Evolutionary conservation across 495 filamentous ascomycete species (phyloP).

Genomic region (Halenospora varia): DNA sequence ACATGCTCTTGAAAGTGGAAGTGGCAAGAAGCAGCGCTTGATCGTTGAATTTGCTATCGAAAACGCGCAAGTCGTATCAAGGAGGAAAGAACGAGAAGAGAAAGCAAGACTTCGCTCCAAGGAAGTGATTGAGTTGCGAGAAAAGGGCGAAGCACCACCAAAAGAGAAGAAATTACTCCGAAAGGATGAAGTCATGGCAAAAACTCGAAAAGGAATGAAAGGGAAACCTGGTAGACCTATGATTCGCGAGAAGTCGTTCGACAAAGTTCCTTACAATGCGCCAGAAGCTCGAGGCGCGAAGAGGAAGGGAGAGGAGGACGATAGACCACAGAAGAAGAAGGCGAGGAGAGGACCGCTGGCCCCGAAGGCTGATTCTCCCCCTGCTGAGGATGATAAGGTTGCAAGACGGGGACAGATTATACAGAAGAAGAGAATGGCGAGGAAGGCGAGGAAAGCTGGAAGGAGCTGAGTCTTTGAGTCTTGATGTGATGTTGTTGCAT

Average conservation of each 20-base stretch:
- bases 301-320: neutral
- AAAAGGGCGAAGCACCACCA: slow-evolving; percentile 39
- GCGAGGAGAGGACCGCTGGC: neutral
- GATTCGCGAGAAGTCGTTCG: slow-evolving; percentile 22
- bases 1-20: slow-evolving; percentile 52
- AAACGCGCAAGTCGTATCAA: slow-evolving; percentile 86
- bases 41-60: slow-evolving; percentile 99
- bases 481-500: neutral
- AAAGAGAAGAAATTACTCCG: slow-evolving; percentile 29
- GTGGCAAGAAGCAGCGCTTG: slow-evolving; percentile 54
- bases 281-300: neutral
- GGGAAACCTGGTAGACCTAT: slow-evolving; percentile 33
- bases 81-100: slow-evolving; percentile 67
- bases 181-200: slow-evolving; percentile 20
- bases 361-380: neutral
- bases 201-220: slow-evolving; percentile 29
- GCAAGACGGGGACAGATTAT: slow-evolving; percentile 59
- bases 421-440: slow-evolving; percentile 56
- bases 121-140: slow-evolving; percentile 21
- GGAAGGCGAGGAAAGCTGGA: slow-evolving; percentile 26
- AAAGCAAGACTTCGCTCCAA: slow-evolving; percentile 45
- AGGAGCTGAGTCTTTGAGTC: neutral
- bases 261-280: slow-evolving; percentile 23
- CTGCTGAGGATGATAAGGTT: neutral
- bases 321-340: neutral